Percentiles rank a stretch among this genome's conserved stretches.
phyloP scores from a whole-genome alignment of 2,329 filamentous ascomycete genomes.

The Clonostachys byssicola region DNA sequence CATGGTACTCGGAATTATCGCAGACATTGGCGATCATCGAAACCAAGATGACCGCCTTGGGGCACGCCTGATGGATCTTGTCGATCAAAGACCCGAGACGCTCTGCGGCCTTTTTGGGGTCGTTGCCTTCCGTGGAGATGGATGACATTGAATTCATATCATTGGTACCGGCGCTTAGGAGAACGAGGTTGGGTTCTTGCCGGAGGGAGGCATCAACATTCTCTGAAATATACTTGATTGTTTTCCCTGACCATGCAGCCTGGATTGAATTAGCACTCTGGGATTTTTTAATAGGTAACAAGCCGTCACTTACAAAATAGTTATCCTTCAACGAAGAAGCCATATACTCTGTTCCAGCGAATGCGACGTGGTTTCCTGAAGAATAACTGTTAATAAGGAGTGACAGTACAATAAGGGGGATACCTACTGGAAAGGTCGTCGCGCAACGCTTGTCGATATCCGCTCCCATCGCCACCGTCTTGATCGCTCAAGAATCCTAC shows the following conservation, averaged over 20 bases:
- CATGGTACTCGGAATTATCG: conserved; percentile 1
- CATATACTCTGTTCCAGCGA: conserved; percentile 18
- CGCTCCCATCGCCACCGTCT: conserved; percentile 21
- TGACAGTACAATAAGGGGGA: background rate
- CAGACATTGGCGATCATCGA: conserved; percentile 26
- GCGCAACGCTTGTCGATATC: conserved; percentile 21
- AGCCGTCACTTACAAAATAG: conserved; percentile 18
- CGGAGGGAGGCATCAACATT: conserved; percentile 20
- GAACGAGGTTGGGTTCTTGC: conserved; percentile 26
- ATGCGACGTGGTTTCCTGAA: conserved; percentile 13
- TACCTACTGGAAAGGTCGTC: conserved; percentile 19
- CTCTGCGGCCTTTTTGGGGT: conserved; percentile 16
- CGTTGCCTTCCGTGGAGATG: conserved; percentile 22
- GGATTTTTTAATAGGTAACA: no score
- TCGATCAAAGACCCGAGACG: conserved; percentile 24
- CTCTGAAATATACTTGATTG: conserved; percentile 25
- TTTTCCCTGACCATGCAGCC: conserved; percentile 30
- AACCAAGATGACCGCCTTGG: conserved; percentile 25
- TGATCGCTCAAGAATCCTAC: conserved; percentile 16
- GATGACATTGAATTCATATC: conserved; percentile 22
- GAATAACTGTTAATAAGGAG: no score
- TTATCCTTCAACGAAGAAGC: conserved; percentile 20
- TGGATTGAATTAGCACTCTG: conserved; percentile 5
- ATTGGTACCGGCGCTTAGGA: conserved; percentile 30
- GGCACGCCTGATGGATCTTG: conserved; percentile 19